Evolutionary conservation across 23 red algal genomes (phyloP).

Genomic region (Agarophyton chilense): DNA sequence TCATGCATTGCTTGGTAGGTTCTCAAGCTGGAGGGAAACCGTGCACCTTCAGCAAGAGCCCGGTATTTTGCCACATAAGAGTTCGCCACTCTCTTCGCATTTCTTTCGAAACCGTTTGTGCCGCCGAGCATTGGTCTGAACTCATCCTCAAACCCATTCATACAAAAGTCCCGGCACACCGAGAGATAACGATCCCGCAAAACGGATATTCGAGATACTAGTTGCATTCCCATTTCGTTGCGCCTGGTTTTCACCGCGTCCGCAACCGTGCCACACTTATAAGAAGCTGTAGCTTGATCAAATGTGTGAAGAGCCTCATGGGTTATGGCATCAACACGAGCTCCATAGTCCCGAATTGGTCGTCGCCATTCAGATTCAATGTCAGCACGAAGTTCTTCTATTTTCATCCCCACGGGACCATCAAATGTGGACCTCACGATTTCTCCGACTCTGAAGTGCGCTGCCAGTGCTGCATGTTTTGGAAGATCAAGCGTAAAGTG

Average conservation of each 20-base stretch:
- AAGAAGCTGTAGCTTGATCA: constrained; percentile 41
- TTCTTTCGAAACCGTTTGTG: constrained; percentile 68
- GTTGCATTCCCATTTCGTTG: constrained; percentile 24
- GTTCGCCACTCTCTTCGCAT: constrained; percentile 60
- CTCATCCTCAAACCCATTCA: constrained; percentile 82
- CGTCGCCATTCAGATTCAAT: constrained; percentile 66
- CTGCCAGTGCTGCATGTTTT: constrained; percentile 61
- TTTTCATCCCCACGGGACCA: constrained; percentile 9
- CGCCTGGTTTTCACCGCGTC: constrained; percentile 48
- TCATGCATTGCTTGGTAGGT: constrained; percentile 22
- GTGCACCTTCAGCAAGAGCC: constrained; percentile 25
- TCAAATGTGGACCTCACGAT: constrained; percentile 24
- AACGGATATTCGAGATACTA: constrained; percentile 35
- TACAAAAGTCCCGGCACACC: constrained; percentile 53
- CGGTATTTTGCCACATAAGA: constrained; percentile 34
- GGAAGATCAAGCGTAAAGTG: constrained; percentile 69
- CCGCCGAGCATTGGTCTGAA: constrained; percentile 88
- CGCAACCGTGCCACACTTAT: not conserved
- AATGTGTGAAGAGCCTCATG: constrained; percentile 45
- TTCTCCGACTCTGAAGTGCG: constrained; percentile 48
- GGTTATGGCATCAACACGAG: constrained; percentile 50
- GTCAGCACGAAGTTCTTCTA: constrained; percentile 64
- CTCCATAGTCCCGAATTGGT: constrained; percentile 42
- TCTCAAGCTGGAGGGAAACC: constrained; percentile 25
- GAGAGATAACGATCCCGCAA: constrained; percentile 58